phyloP scores from a whole-genome alignment of 2,329 filamentous ascomycete genomes.

The Arthroderma sp. region DNA sequence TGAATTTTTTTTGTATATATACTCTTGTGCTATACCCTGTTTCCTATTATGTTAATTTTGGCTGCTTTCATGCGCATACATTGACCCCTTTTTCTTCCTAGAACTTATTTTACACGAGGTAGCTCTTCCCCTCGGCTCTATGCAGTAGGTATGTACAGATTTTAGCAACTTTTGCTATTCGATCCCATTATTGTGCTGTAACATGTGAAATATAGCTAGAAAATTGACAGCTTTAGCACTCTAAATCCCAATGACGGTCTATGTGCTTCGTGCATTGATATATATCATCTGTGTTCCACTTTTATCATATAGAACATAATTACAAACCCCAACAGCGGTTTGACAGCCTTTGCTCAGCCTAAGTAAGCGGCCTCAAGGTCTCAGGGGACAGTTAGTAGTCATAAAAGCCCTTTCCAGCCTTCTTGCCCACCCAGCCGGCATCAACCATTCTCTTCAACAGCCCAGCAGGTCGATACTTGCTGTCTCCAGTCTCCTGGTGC shows the following conservation, averaged over 20 bases:
- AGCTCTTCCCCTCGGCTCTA: no score
- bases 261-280: not conserved
- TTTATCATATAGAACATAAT: not conserved
- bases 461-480: constrained; percentile 85
- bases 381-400: constrained; percentile 23
- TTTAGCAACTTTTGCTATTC: no score
- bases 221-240: not conserved
- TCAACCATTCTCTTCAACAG: constrained; percentile 91
- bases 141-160: no score
- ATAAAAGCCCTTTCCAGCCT: constrained; percentile 92
- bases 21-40: not conserved
- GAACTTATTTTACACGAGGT: not conserved
- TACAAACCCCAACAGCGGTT: not conserved
- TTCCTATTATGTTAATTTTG: not conserved
- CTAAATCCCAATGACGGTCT: not conserved
- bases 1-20: not conserved
- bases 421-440: constrained; percentile 95
- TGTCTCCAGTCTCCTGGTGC: constrained; percentile 82
- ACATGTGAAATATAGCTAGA: not conserved
- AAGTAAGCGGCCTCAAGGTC: not conserved
- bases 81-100: not conserved
- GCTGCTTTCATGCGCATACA: not conserved
- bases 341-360: not conserved
- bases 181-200: no score
- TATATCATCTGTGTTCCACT: not conserved